Base-by-base conservation (phyloP, 495 filamentous ascomycete genomes). In the Tuber indicum region DNA sequence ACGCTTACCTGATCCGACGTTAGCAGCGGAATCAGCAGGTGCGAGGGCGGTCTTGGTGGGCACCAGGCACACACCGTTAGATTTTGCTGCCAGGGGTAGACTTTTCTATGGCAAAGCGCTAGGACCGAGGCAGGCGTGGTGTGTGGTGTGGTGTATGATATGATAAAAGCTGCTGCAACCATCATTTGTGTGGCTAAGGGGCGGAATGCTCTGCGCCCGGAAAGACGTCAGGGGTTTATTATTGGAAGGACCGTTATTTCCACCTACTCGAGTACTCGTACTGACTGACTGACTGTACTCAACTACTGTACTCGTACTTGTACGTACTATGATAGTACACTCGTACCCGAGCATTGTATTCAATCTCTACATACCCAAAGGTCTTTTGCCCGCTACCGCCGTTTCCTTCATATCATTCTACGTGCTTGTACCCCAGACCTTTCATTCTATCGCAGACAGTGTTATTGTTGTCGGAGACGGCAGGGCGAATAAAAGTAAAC, bases 11-110 rank as follows among this genome's bases (percentile, higher is more conserved):
- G 77, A 80, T 79, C 75, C 79, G 78, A 78, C 73, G n/a, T 36
- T 71, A 72, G 77, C 78, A 80, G 77, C 77, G 78, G 78, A 80
- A 80, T 42, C 21, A 76, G 78, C 77, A 80, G 78, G 78, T 80
- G 77, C 58, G 26, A 66, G 26, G 58, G 58, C n/a, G 14, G 78
- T 74, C 77, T 80, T 77, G 78, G 74, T 58, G 49, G 77, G 77
- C n/a, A n/a, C n/a, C n/a, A n/a, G n/a, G n/a, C 32, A 32, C 74
- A 73, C 75, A 76, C 58, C 43, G 78, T 80, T 80, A 80, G 78
- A 80, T 80, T 80, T 80, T 80, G 78, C 75, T 80, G 78, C 72
- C 78, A 80, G 71, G 78, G 78, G 79, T 66, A 62, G 17, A 47
- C 45, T 47, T 47, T 66, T 66, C 32, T 66, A 66, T 36, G 58